A percentile compares a stretch with the other conserved stretches of the same genome.
These are phyloP conservation scores for Polyporus arcularius DNA, from an alignment of 768 basidiomycete species.

Conservation along the genomic window DNA sequence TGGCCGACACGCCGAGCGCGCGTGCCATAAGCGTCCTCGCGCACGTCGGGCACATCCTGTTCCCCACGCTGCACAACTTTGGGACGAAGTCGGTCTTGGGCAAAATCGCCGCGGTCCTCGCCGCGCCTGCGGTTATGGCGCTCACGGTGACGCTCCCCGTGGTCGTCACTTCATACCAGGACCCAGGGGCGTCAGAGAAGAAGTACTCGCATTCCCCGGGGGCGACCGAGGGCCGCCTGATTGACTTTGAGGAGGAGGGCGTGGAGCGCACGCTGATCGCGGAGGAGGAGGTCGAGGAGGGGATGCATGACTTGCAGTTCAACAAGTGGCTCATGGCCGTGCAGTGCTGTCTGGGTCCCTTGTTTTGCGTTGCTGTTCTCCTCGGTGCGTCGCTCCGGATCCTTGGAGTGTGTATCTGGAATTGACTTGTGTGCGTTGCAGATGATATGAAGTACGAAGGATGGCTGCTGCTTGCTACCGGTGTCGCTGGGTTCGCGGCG, in stretches of 20 bases:
- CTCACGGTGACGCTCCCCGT: constrained; percentile 92
- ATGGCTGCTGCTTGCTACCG: constrained; percentile 57
- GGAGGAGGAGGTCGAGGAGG: constrained; percentile 72
- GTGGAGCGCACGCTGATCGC: constrained; percentile 69
- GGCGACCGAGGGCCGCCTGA: constrained; percentile 45
- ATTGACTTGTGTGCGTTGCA: constrained; percentile 25
- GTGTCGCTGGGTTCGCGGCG: constrained; percentile 53
- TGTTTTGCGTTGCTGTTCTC: constrained; percentile 75
- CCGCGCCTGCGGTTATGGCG: constrained; percentile 82
- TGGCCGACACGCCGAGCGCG: constrained; percentile 40
- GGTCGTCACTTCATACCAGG: constrained; percentile 63
- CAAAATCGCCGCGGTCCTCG: constrained; percentile 74
- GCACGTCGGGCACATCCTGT: constrained; percentile 62
- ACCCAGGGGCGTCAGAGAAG: constrained; percentile 36
- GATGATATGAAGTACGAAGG: constrained; percentile 46
- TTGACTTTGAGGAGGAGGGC: constrained; percentile 78
- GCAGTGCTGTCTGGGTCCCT: constrained; percentile 82
- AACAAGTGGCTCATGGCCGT: constrained; percentile 84
- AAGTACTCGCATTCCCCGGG: constrained; percentile 28
- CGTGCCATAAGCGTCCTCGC: constrained; percentile 35
- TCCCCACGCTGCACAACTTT: constrained; percentile 84
- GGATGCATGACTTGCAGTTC: constrained; percentile 62
- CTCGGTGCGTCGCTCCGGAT: constrained; percentile 55
- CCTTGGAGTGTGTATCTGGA: not conserved
- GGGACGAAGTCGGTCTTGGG: constrained; percentile 67